phyloP scores from a whole-genome alignment of 2,329 filamentous ascomycete species.

The Fusarium ramigenum region DNA sequence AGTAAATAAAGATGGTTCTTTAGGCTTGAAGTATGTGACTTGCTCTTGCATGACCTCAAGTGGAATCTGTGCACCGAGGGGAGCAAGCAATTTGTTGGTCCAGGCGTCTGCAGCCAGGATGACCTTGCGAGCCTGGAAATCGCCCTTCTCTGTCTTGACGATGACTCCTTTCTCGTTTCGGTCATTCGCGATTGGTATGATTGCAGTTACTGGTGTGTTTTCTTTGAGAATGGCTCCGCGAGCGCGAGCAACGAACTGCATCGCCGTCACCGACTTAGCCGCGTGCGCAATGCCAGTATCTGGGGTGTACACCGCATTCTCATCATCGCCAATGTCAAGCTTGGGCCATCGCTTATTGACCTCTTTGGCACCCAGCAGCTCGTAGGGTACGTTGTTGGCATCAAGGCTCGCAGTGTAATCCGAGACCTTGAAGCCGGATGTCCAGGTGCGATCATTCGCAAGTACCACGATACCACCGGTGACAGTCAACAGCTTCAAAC shows the following conservation, averaged over 20 bases:
- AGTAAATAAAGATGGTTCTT: neutral
- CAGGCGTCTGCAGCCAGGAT: slow-evolving; percentile 5
- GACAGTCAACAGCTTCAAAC: neutral
- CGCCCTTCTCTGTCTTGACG: neutral
- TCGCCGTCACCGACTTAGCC: neutral
- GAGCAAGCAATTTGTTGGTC: neutral
- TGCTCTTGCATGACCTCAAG: slow-evolving; percentile 3
- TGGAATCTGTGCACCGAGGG: neutral
- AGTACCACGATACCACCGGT: neutral
- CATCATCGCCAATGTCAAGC: neutral
- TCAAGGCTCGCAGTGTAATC: neutral
- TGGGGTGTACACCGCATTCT: neutral
- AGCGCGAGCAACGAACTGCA: slow-evolving; percentile 3
- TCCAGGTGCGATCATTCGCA: neutral
- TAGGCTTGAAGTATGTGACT: neutral
- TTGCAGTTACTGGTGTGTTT: neutral
- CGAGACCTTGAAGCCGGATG: neutral
- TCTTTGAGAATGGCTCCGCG: neutral
- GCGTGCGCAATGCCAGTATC: slow-evolving; percentile 10
- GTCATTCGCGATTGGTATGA: neutral
- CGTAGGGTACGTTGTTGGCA: neutral
- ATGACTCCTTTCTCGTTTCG: neutral
- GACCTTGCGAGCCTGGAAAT: neutral
- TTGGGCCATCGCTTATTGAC: neutral
- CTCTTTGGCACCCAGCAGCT: neutral